Percentiles rank a stretch among this genome's conserved stretches.
These are phyloP conservation scores for Lasiosphaeria hispida DNA, from an alignment of 495 filamentous ascomycete genomes.

Conservation along the genomic window DNA sequence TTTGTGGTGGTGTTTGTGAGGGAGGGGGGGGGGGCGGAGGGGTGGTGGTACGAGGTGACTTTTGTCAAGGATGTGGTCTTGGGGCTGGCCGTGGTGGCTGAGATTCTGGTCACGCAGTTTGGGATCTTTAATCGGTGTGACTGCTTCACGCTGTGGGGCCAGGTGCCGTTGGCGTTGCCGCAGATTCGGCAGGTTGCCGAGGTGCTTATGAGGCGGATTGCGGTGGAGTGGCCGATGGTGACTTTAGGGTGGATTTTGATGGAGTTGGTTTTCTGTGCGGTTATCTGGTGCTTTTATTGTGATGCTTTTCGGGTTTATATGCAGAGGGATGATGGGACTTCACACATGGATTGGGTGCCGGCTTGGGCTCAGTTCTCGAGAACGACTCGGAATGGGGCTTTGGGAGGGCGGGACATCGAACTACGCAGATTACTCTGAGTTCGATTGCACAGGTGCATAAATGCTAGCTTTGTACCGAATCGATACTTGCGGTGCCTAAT, in stretches of 20 bases:
- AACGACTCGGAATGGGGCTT: too few species aligned
- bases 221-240: slow-evolving; percentile 14
- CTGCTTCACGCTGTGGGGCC: slow-evolving; percentile 15
- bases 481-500: too few species aligned
- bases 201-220: slow-evolving; percentile 10
- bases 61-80: slow-evolving; percentile 14
- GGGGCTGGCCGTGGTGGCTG: not conserved
- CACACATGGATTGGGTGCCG: not conserved
- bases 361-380: too few species aligned
- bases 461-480: too few species aligned
- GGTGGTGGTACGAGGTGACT: slow-evolving; percentile 5
- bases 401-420: too few species aligned
- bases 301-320: slow-evolving; percentile 17
- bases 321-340: slow-evolving; percentile 17
- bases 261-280: slow-evolving; percentile 9
- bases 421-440: too few species aligned
- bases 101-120: slow-evolving; percentile 14
- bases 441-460: too few species aligned
- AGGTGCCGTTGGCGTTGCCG: slow-evolving; percentile 14
- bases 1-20: not conserved
- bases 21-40: not conserved
- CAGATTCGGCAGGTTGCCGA: slow-evolving; percentile 9
- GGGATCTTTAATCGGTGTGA: slow-evolving; percentile 22
- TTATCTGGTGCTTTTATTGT: slow-evolving; percentile 6
- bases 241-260: slow-evolving; percentile 17